Base-by-base conservation (phyloP, 768 basidiomycete genomes). In the Leccinum barrowsii region DNA sequence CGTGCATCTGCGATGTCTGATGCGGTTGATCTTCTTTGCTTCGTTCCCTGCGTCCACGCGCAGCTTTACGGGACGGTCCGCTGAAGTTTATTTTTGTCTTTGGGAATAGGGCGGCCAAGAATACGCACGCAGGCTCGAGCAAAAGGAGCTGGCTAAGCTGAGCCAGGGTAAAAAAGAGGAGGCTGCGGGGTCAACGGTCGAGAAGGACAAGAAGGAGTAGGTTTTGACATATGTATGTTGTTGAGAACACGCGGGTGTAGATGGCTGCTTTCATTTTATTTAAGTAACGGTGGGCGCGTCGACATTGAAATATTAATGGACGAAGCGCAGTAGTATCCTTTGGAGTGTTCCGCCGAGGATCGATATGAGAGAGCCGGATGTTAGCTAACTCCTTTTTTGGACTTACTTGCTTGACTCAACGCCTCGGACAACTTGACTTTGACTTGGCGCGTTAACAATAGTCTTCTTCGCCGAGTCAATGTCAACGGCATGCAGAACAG, bases 21-120 rank as follows among this genome's bases (percentile, higher is more conserved):
- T 21, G 32, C 32, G 28, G 7, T 12, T 30, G 48, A 44, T 60
- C 64, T 52, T 61, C 34, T 63, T 64, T 56, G 34, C 24, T 60
- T 54, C 57, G 19, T 52, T 46, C 15, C 50, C 21, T 48, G 34
- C 49, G 35, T 17, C 48, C 55, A 55, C 40, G 44, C 52, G 37
- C n/a, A 64, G 40, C 17, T 55, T 44, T 58, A 26, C 61, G 55
- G 53, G 50, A 30, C 42, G 12, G 22, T 53, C 34, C 32, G 50
- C 63, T 64, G 44, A 65, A 0, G 7, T 12, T 48, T 59, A 56
- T 50, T 61, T 60, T 58, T 55, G 62, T 50, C 60, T 60, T 56
- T 55, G 62, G 59, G 49, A n/a, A 54, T 75, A 94, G 86, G 86
- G 84, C 56, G 93, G 92, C 21, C 92, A 94, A 68, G 92, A 92